Evolutionary conservation across 108 stramenopile genomes (phyloP).

Genomic region (Parmales sp.): DNA sequence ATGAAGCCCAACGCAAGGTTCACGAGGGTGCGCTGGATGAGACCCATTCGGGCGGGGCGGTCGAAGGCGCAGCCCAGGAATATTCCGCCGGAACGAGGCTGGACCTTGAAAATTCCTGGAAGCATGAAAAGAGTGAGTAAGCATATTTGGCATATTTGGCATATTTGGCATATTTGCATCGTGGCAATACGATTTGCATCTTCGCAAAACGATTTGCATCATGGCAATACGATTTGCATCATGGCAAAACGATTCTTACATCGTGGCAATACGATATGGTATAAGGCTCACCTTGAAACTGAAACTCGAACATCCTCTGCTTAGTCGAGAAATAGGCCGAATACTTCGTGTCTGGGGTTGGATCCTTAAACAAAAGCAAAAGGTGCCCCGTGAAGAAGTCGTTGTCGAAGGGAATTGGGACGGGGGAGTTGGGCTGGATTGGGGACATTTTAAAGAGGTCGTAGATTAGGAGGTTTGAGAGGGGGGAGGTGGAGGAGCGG

Average conservation of each 20-base stretch:
- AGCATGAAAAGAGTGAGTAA: not conserved
- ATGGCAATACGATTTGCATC: not conserved
- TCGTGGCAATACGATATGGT: not conserved
- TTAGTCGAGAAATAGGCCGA: conserved; percentile 49
- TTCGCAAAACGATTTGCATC: not conserved
- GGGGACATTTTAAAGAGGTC: no score
- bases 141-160: not conserved
- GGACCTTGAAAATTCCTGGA: not conserved
- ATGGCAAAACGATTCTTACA: not conserved
- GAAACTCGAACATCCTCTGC: conserved; percentile 83
- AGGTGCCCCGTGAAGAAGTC: conserved; percentile 68
- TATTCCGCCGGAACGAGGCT: conserved; percentile 25
- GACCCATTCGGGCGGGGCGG: conserved; percentile 68
- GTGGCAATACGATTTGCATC: not conserved
- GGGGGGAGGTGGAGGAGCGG: no score
- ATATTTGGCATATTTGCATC: not conserved
- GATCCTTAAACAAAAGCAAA: conserved; percentile 55
- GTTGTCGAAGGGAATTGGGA: conserved; percentile 40
- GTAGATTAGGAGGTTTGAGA: no score
- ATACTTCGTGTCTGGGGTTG: conserved; percentile 62
- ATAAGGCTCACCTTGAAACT: conserved; percentile 47
- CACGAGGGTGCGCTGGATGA: conserved; percentile 72
- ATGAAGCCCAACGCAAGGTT: conserved; percentile 73
- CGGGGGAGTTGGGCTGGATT: conserved; percentile 30
- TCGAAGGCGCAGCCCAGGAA: conserved; percentile 72